Conservation (phyloP, 441 rosid species). For the Aquilaria agallochum region DNA sequence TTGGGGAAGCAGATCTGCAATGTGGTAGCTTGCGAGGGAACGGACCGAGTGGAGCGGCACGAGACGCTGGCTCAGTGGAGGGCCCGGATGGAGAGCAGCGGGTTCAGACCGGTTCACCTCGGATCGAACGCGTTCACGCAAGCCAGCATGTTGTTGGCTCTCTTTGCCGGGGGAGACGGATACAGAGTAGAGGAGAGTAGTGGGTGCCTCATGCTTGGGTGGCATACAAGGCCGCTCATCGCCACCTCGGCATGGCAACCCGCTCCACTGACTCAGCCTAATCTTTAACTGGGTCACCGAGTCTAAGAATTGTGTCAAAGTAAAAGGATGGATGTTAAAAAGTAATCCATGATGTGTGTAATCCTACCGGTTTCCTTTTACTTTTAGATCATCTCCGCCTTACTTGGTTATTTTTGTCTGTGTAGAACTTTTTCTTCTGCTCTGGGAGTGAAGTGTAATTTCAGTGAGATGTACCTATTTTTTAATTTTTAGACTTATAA, state of each 20-base stretch:
- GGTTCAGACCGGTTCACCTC: constrained; percentile 47
- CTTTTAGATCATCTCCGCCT: background rate
- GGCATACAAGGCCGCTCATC: constrained; percentile 66
- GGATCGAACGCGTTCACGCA: constrained; percentile 64
- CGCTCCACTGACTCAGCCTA: constrained; percentile 14
- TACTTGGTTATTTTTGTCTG: background rate
- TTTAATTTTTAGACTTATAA: background rate
- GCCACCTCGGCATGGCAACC: constrained; percentile 67
- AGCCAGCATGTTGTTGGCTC: constrained; percentile 55
- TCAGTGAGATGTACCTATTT: constrained; percentile 12
- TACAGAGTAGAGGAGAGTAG: constrained; percentile 55
- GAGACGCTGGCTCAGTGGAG: constrained; percentile 51
- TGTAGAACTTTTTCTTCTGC: constrained; percentile 13
- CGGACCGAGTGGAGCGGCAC: constrained; percentile 54
- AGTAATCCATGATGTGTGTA: constrained; percentile 23
- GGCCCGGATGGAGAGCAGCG: constrained; percentile 34
- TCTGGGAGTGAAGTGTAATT: background rate
- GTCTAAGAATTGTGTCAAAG: constrained; percentile 2
- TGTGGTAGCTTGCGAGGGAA: constrained; percentile 60
- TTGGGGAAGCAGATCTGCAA: constrained; percentile 55
- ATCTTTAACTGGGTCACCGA: constrained; percentile 9
- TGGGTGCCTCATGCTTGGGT: constrained; percentile 63
- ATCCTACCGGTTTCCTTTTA: constrained; percentile 6
- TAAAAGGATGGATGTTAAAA: constrained; percentile 3
- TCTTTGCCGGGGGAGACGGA: constrained; percentile 55